Conservation (phyloP, 2,329 filamentous ascomycete genomes). For the Aspergillus ochraceoroseus region DNA sequence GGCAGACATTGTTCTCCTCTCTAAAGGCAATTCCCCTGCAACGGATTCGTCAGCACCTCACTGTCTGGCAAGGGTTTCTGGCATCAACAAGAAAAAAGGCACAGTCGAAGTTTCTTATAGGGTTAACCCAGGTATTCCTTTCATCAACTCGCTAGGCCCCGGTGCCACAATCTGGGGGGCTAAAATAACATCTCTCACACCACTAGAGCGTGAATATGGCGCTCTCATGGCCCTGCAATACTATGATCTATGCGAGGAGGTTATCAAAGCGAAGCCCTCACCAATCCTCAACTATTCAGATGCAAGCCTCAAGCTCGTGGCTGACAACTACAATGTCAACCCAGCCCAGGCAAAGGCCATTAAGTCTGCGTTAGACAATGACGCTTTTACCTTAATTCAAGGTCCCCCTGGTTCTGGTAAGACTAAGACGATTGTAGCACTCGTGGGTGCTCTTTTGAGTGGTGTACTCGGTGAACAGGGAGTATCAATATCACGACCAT, state of each 20-base stretch:
- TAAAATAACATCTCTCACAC: slow-evolving; percentile 88
- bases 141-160: slow-evolving; percentile 62
- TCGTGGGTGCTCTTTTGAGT: slow-evolving; percentile 81
- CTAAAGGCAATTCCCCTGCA: slow-evolving; percentile 67
- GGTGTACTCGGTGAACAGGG: slow-evolving; percentile 50
- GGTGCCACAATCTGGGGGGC: slow-evolving; percentile 66
- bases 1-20: slow-evolving; percentile 84
- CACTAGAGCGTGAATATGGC: slow-evolving; percentile 91
- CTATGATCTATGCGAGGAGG: slow-evolving; percentile 92
- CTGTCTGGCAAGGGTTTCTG: slow-evolving; percentile 79
- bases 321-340: slow-evolving; percentile 78
- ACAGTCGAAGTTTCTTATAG: slow-evolving; percentile 81
- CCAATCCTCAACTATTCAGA: slow-evolving; percentile 78
- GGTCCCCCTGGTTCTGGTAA: slow-evolving; percentile 95
- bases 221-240: slow-evolving; percentile 86
- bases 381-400: slow-evolving; percentile 94
- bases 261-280: slow-evolving; percentile 82
- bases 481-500: slow-evolving; percentile 46
- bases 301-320: slow-evolving; percentile 63
- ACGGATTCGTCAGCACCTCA: slow-evolving; percentile 62
- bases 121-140: slow-evolving; percentile 62
- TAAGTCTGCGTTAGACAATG: slow-evolving; percentile 86
- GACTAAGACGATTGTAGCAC: slow-evolving; percentile 95
- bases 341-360: slow-evolving; percentile 85
- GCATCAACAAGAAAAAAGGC: slow-evolving; percentile 73